Evolutionary conservation across 2,329 filamentous ascomycete species (phyloP).

Genomic region (Penicillium sp.): DNA sequence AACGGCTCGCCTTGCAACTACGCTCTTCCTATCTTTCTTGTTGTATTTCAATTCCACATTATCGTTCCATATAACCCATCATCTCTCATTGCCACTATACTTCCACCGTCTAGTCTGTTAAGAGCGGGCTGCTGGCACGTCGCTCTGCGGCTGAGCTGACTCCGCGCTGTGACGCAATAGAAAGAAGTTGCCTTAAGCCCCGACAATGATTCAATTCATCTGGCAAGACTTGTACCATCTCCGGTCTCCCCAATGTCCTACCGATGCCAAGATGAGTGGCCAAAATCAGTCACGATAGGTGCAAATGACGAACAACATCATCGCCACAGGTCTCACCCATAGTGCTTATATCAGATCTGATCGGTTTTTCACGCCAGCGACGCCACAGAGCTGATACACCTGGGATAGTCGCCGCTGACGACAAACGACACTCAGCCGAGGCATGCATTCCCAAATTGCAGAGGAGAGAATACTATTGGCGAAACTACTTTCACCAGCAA

Average conservation of each 20-base stretch:
- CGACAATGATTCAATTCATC: not conserved
- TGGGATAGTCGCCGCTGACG: not conserved
- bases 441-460: not conserved
- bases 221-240: not conserved
- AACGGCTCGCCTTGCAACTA: not conserved
- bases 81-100: not conserved
- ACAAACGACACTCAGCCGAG: not conserved
- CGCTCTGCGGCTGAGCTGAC: not conserved
- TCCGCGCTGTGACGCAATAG: not conserved
- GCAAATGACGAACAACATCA: not conserved
- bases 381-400: not conserved
- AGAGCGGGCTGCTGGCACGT: not conserved
- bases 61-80: not conserved
- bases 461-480: too few species aligned
- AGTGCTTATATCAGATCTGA: constrained; percentile 1
- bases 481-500: too few species aligned
- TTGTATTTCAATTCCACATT: constrained; percentile 15
- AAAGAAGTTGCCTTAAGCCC: not conserved
- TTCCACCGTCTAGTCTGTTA: not conserved
- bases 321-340: not conserved
- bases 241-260: not conserved
- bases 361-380: not conserved
- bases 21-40: constrained; percentile 14
- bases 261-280: not conserved
- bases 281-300: not conserved